Percentiles rank a stretch among this genome's conserved stretches.
These are phyloP conservation scores for Trametes villosa DNA, from an alignment of 768 basidiomycete species.

Conservation along the genomic window DNA sequence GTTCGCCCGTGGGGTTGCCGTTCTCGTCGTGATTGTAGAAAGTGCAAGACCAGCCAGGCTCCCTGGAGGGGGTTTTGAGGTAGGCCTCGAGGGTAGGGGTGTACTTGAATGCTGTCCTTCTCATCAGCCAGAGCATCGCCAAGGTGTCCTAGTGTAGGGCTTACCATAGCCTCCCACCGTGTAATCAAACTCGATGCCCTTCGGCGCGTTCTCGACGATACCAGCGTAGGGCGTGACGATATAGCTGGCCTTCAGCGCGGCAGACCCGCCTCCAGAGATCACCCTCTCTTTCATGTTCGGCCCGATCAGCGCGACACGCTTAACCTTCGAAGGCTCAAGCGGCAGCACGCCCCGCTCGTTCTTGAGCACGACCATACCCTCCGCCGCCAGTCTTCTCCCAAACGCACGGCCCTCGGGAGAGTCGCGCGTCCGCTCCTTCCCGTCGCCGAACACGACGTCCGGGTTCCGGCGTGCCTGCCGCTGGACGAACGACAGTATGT, in stretches of 20 bases:
- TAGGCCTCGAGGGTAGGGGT: conserved; percentile 69
- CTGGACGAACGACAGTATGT: conserved; percentile 61
- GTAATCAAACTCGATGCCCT: conserved; percentile 55
- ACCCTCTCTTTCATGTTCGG: conserved; percentile 68
- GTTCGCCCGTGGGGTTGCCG: conserved; percentile 47
- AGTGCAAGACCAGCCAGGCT: conserved; percentile 64
- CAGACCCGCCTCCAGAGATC: conserved; percentile 80
- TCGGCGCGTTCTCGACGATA: conserved; percentile 52
- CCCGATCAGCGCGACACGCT: conserved; percentile 66
- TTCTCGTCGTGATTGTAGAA: conserved; percentile 62
- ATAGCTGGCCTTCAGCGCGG: conserved; percentile 67
- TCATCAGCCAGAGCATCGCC: neutral
- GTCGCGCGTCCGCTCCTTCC: conserved; percentile 58
- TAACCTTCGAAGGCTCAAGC: conserved; percentile 40
- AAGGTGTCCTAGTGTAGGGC: conserved; percentile 18
- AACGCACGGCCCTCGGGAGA: conserved; percentile 55
- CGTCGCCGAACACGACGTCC: conserved; percentile 66
- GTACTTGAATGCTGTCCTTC: conserved; percentile 60
- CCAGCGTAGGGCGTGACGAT: conserved; percentile 67
- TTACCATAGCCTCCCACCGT: conserved; percentile 67
- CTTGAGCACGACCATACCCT: conserved; percentile 69
- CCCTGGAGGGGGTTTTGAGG: conserved; percentile 53
- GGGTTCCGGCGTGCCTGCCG: conserved; percentile 57
- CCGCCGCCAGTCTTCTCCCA: conserved; percentile 58
- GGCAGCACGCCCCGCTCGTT: conserved; percentile 64